Evolutionary conservation across 257 asterid genomes (phyloP).

Genomic region (Lavandula angustifolia): DNA sequence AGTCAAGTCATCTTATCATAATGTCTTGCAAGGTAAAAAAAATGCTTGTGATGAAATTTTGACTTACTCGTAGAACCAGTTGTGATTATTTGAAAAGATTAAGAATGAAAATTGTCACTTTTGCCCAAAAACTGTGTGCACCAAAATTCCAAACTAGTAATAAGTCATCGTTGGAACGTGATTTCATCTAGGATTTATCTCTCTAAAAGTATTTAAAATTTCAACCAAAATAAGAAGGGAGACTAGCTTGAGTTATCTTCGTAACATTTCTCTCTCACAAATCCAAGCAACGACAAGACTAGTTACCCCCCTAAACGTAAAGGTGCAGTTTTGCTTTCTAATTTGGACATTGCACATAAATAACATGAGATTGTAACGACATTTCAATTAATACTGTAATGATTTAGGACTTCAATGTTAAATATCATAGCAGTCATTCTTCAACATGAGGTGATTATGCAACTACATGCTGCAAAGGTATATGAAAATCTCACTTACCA

Average conservation of each 20-base stretch:
- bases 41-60: background rate
- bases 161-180: background rate
- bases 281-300: background rate
- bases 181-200: constrained; percentile 6
- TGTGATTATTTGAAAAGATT: background rate
- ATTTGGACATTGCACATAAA: background rate
- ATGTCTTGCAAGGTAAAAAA: constrained; percentile 2
- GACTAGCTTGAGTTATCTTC: background rate
- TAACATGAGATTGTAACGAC: background rate
- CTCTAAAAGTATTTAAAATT: background rate
- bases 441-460: constrained; percentile 5
- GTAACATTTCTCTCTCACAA: background rate
- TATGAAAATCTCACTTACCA: background rate
- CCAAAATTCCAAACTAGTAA: background rate
- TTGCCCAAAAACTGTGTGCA: background rate
- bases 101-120: background rate
- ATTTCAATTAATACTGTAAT: background rate
- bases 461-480: background rate
- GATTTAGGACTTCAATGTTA: background rate
- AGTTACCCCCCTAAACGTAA: background rate
- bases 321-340: background rate
- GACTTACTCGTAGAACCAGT: background rate
- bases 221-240: background rate
- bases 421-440: background rate
- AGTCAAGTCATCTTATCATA: background rate